These are phyloP conservation scores for Actinomucor elegans DNA, from an alignment of 371 early-diverging fungal genomes.

Conservation along the genomic window DNA sequence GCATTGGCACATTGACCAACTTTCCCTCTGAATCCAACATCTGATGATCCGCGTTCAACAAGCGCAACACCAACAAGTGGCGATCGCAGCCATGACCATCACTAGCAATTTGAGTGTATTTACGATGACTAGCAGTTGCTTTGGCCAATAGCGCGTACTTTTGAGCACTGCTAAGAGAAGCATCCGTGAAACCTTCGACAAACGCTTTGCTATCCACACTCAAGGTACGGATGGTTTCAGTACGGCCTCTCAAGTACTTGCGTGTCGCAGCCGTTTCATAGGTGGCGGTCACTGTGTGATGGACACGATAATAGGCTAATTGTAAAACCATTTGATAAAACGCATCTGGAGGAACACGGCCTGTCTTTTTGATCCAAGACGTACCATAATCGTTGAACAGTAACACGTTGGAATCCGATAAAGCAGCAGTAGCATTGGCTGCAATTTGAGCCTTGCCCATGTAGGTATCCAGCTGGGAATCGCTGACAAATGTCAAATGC, in stretches of 20 bases:
- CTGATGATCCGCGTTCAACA: slow-evolving; percentile 44
- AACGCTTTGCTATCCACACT: slow-evolving; percentile 65
- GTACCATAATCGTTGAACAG: slow-evolving; percentile 53
- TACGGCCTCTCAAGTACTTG: slow-evolving; percentile 78
- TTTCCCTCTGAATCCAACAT: slow-evolving; percentile 18
- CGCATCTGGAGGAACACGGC: slow-evolving; percentile 81
- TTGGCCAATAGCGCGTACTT: slow-evolving; percentile 59
- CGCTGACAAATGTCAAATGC: slow-evolving; percentile 55
- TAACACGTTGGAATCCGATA: slow-evolving; percentile 67
- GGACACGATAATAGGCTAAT: slow-evolving; percentile 76
- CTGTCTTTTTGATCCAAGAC: slow-evolving; percentile 64
- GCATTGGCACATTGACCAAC: slow-evolving; percentile 32
- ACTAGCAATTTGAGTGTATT: slow-evolving; percentile 64
- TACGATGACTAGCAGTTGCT: slow-evolving; percentile 69
- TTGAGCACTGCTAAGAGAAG: neutral
- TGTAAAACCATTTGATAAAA: slow-evolving; percentile 88
- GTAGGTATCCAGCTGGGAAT: slow-evolving; percentile 42
- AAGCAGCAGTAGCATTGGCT: slow-evolving; percentile 49
- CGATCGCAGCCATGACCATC: slow-evolving; percentile 83
- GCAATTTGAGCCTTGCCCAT: slow-evolving; percentile 57
- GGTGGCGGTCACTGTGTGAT: slow-evolving; percentile 62
- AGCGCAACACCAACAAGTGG: slow-evolving; percentile 78
- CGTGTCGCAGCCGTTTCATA: slow-evolving; percentile 88
- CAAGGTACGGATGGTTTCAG: slow-evolving; percentile 82
- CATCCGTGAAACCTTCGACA: slow-evolving; percentile 61